These are phyloP conservation scores for Wickerhamiella slavikovae DNA, from an alignment of 805 yeast species.

Conservation along the genomic window DNA sequence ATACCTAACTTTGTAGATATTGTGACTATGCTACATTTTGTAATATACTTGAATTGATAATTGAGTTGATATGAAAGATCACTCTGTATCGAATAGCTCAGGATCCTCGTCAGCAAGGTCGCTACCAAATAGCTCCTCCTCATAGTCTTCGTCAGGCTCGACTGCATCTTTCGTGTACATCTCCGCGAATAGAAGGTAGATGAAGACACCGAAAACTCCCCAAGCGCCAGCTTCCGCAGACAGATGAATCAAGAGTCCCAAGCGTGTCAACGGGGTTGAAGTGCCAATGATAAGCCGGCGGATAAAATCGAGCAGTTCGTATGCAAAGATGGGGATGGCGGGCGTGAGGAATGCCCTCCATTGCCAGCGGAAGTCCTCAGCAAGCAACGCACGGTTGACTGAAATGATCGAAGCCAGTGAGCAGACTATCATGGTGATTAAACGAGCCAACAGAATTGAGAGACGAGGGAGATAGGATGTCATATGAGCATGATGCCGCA, in stretches of 20 bases:
- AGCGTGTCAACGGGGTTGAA: too few relatives aligned
- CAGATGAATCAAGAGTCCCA: slow-evolving; percentile 3
- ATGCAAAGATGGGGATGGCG: slow-evolving; percentile 10
- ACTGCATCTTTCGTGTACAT: slow-evolving; percentile 9
- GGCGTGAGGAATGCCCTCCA: slow-evolving; percentile 16
- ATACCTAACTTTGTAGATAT: too few relatives aligned
- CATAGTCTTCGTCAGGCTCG: slow-evolving; percentile 9
- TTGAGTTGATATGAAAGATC: too few relatives aligned
- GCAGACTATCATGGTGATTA: slow-evolving; percentile 9
- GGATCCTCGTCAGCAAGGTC: slow-evolving; percentile 11
- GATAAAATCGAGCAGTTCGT: slow-evolving; percentile 3
- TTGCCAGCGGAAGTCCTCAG: slow-evolving; percentile 15
- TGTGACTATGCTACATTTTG: too few relatives aligned
- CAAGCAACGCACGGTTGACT: slow-evolving; percentile 13
- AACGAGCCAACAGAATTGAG: slow-evolving; percentile 6
- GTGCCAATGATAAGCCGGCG: slow-evolving; percentile 1
- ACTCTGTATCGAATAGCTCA: slow-evolving; percentile 1
- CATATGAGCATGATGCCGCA: too few relatives aligned
- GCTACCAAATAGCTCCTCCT: slow-evolving; percentile 11
- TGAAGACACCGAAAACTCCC: slow-evolving; percentile 13
- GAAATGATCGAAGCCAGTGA: slow-evolving; percentile 12
- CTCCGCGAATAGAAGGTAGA: slow-evolving; percentile 12
- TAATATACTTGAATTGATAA: too few relatives aligned
- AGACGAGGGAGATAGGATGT: slow-evolving; percentile 8
- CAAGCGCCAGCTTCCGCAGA: slow-evolving; percentile 9